Conservation (phyloP, 306 rosid genomes). For the peach (Prunus persica) region Prunus_persica_NCBIv2 NC_034014.1:6752501-6753000, state of each 20-base stretch:
- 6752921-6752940: constrained; percentile 63
- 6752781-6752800: neutral
- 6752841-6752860: constrained; percentile 56
- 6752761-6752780: neutral
- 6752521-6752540: constrained; percentile 42
- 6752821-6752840: constrained; percentile 2
- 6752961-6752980: constrained; percentile 1
- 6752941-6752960: neutral
- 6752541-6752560: constrained; percentile 16
- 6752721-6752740: neutral
- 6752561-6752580: constrained; percentile 4
- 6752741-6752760: neutral
- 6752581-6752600: constrained; percentile 26
- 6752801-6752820: neutral
- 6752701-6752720: neutral
- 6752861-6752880: constrained; percentile 90
- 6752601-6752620: constrained; percentile 78
- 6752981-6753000: neutral
- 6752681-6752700: constrained; percentile 70
- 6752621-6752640: constrained; percentile 97
- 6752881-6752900: constrained; percentile 93
- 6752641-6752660: constrained; percentile 98
- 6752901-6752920: constrained; percentile 99
- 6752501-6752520: constrained; percentile 84
- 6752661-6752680: constrained; percentile 89